Percentiles rank a stretch among this genome's conserved stretches.
phyloP scores from a whole-genome alignment of 441 rosid species.

The Arabidopsis lyrata region DNA sequence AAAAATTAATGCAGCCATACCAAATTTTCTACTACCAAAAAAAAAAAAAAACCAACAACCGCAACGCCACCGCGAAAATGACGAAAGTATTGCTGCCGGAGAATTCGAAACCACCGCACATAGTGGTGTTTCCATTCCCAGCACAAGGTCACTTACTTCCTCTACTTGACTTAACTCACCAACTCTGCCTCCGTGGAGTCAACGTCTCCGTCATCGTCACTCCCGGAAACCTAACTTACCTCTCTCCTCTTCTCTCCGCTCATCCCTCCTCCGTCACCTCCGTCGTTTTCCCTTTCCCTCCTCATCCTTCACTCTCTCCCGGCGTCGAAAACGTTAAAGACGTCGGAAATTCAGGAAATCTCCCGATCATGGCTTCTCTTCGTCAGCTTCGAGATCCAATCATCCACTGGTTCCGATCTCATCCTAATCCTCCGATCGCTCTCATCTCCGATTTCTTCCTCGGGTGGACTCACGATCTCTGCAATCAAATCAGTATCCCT shows the following conservation, averaged over 20 bases:
- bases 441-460: slow-evolving; percentile 72
- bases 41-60: not conserved
- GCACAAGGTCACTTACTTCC: slow-evolving; percentile 69
- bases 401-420: slow-evolving; percentile 57
- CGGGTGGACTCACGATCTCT: slow-evolving; percentile 61
- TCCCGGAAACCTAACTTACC: slow-evolving; percentile 54
- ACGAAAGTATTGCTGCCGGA: not conserved
- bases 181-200: slow-evolving; percentile 48
- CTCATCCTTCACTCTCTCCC: slow-evolving; percentile 54
- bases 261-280: slow-evolving; percentile 48
- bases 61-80: slow-evolving; percentile 11
- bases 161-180: slow-evolving; percentile 58
- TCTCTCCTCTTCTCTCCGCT: slow-evolving; percentile 53
- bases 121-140: slow-evolving; percentile 59
- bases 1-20: too few relatives aligned
- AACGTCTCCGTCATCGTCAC: slow-evolving; percentile 55
- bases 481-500: slow-evolving; percentile 40
- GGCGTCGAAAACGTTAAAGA: slow-evolving; percentile 61
- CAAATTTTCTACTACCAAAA: too few relatives aligned
- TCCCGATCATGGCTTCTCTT: slow-evolving; percentile 51
- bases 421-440: slow-evolving; percentile 60
- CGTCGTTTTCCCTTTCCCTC: slow-evolving; percentile 57
- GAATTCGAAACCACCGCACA: slow-evolving; percentile 39
- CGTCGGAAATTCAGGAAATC: slow-evolving; percentile 54
- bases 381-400: slow-evolving; percentile 51